phyloP scores from a whole-genome alignment of 306 rosid genomes.

The Myrica gale region DNA sequence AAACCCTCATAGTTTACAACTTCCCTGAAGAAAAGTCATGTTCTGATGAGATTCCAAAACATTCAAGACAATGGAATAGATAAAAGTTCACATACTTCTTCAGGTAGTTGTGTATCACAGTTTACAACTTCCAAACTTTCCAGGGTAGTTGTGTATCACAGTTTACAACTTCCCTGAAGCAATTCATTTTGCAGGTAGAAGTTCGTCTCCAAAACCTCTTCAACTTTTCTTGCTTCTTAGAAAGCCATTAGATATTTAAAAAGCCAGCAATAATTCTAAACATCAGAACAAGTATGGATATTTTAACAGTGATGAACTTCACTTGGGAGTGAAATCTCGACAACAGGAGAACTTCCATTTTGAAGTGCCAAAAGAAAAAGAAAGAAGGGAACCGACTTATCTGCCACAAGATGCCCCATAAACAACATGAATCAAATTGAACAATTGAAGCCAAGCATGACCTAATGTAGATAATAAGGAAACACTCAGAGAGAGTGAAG shows the following conservation, averaged over 20 bases:
- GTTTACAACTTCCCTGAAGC: not conserved
- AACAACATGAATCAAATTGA: not conserved
- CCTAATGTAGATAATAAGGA: not conserved
- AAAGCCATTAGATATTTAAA: no score
- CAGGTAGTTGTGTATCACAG: not conserved
- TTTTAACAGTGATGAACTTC: not conserved
- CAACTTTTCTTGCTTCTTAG: no score
- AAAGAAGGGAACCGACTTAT: not conserved
- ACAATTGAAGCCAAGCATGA: not conserved
- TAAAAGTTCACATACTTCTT: not conserved
- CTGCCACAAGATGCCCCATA: not conserved
- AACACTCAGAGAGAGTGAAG: not conserved
- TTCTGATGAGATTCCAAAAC: not conserved
- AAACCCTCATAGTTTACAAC: no score
- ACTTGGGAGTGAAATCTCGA: not conserved
- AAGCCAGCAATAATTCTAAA: not conserved
- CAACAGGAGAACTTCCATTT: not conserved
- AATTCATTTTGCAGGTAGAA: no score
- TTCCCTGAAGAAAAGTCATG: no score
- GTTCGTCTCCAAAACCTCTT: not conserved
- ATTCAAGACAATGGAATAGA: not conserved
- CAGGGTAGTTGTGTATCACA: not conserved
- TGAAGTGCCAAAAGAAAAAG: not conserved
- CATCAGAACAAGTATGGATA: not conserved
- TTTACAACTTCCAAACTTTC: not conserved